Evolutionary conservation across 257 asterid species (phyloP).

Genomic region (Solanum peruvianum): DNA sequence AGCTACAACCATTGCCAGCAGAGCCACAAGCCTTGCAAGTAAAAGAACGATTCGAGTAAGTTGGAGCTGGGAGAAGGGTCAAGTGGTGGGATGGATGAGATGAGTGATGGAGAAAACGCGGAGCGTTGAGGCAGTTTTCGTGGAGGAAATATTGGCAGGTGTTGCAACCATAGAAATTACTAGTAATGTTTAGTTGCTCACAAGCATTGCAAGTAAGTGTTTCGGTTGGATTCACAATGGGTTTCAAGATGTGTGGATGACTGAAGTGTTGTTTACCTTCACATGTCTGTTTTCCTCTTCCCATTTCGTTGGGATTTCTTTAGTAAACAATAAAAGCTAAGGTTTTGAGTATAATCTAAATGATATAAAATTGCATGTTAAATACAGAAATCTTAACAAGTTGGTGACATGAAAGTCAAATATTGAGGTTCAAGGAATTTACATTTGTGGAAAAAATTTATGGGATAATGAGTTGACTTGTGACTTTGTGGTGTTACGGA

Average conservation of each 20-base stretch:
- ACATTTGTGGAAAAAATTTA: neutral
- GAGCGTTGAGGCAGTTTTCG: constrained; percentile 11
- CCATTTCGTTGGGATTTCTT: neutral
- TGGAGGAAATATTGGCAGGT: constrained; percentile 19
- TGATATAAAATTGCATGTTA: neutral
- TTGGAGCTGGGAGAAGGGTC: constrained; percentile 21
- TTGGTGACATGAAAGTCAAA: neutral
- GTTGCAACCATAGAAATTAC: constrained; percentile 10
- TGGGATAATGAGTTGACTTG: neutral
- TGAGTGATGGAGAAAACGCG: constrained; percentile 17
- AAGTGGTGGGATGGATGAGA: constrained; percentile 19
- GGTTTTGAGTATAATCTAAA: neutral
- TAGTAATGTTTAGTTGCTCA: neutral
- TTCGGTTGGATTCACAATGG: neutral
- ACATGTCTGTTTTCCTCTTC: neutral
- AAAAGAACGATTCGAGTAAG: neutral
- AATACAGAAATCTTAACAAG: neutral
- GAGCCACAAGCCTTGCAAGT: constrained; percentile 16
- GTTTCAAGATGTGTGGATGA: constrained; percentile 36
- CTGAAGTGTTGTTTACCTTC: constrained; percentile 24
- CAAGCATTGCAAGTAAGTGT: constrained; percentile 15
- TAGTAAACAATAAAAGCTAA: neutral
- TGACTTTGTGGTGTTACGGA: neutral
- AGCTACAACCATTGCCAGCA: constrained; percentile 6
- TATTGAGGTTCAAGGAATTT: neutral